Evolutionary conservation across 2,329 filamentous ascomycete species (phyloP).

Genomic region (Colletotrichum lentis): DNA sequence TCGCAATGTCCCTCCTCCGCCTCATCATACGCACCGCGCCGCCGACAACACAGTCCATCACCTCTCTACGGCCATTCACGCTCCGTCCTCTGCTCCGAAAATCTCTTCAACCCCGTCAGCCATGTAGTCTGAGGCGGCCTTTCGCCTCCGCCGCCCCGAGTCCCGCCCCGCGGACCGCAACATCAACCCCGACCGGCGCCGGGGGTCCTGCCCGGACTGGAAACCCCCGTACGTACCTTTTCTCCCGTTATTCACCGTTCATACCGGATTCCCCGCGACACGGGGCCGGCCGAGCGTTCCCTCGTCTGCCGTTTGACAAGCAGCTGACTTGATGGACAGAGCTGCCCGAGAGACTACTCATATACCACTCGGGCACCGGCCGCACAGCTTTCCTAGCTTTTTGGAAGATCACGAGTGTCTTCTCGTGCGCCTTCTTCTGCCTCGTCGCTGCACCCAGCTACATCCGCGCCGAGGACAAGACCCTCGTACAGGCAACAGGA

Average conservation of each 20-base stretch:
- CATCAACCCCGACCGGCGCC: slow-evolving; percentile 15
- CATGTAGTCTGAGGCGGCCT: slow-evolving; percentile 19
- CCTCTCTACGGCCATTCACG: slow-evolving; percentile 20
- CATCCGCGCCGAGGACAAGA: slow-evolving; percentile 51
- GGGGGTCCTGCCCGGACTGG: slow-evolving; percentile 6
- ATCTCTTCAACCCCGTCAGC: slow-evolving; percentile 23
- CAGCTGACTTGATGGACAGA: slow-evolving; percentile 46
- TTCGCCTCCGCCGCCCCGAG: slow-evolving; percentile 29
- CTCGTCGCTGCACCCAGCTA: slow-evolving; percentile 70
- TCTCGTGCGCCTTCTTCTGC: slow-evolving; percentile 72
- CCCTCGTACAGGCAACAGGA: slow-evolving; percentile 47
- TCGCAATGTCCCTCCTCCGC: slow-evolving; percentile 27
- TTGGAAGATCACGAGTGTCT: slow-evolving; percentile 75
- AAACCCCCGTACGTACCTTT: not conserved
- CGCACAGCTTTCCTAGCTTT: slow-evolving; percentile 73
- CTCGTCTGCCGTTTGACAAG: not conserved
- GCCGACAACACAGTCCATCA: not conserved
- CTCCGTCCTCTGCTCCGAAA: slow-evolving; percentile 22
- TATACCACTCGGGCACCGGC: slow-evolving; percentile 78
- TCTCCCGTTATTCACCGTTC: not conserved
- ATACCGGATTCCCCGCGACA: not conserved
- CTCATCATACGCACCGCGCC: slow-evolving; percentile 4
- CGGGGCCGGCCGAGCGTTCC: not conserved
- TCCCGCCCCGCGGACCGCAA: slow-evolving; percentile 1
- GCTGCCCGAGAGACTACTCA: slow-evolving; percentile 67